Evolutionary conservation across 2,329 filamentous ascomycete genomes (phyloP), one percentile per base, ranked within the genome.

Genomic region (Fusarium sp.): DNA sequence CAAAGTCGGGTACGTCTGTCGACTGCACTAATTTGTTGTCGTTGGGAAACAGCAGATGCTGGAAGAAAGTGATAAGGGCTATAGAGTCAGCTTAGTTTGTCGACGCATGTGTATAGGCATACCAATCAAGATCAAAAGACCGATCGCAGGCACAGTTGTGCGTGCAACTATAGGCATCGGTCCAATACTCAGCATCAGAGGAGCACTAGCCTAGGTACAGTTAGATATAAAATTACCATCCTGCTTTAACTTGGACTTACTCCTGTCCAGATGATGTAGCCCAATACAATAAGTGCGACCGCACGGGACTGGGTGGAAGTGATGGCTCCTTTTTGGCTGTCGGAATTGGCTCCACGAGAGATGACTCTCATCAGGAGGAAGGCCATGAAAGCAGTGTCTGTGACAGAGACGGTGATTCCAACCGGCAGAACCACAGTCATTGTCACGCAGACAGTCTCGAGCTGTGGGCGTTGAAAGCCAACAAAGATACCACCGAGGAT

Each of bases 401-500:
- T 68, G 20, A 76, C 79, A 10, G 87, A 78, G 7, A 84, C 77
- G 10, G 81, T 73, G 16, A 87, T 78, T 12, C 85, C 82, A 4
- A 88, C 63, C 2, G 83, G 80, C 43, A 83, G 69, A 29, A 84
- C 62, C 8, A 82, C 81, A 12, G 83, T 85, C 27, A 78, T 78
- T 22, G 86, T 81, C 18, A 87, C 80, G 72, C 88, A 90, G 30
- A 86, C 84, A 18, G 82, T 82, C 38, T 82, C 81, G 68, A 87
- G 84, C 62, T 87, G 82, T 9, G 84, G 82, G 44, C 85, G 81
- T 27, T 86, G 85, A 53, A 88, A 82, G n/a, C 83, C 87, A 18
- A 87, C 83, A 65, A 88, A 87, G 7, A 86, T 81, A 27, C 79
- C 85, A 15, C 87, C 88, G 13, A 88, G 72, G n/a, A 85, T 75